Evolutionary conservation across 73 alveolate genomes (phyloP), one percentile per base, ranked within the genome.

Genomic region (Paramecium pentaurelia): DNA sequence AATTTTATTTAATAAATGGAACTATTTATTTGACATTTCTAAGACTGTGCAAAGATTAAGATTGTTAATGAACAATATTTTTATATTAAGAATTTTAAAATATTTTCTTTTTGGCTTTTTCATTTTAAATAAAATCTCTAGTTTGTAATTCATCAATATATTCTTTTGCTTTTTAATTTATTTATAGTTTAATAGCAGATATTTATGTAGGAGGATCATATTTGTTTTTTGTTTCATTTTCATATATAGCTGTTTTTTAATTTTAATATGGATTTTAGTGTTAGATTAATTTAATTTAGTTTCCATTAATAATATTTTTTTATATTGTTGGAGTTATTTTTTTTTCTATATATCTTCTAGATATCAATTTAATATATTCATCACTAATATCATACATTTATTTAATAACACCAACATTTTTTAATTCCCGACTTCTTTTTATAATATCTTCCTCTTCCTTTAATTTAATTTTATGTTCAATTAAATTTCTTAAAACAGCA

Each of bases 321-420:
- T 12, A 5, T 4, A 38, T 30, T 11, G 18, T 12, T 10, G 88
- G 88, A 64, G 83, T 64, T 37, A 27, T 12, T 30, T 20, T 73
- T 42, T 73, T 38, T 42, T 73, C 88, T 1, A 20, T 16, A 22
- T 16, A 38, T 73, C 88, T 73, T 22, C 68, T 73, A 32, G 20
- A 10, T n/a, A 75, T 75, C 25, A 38, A 75, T 38, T 42, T 75
- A 7, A 75, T 73, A 42, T 73, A 73, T n/a, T 73, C 88, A 73
- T 73, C 88, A n/a, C 88, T 73, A 1, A 73, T 75, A 75, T 75
- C 88, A 42, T 75, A 75, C 88, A 75, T 75, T n/a, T 75, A 11
- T 20, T 75, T 75, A 8, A 75, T 38, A 14, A 75, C 88, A 12
- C 58, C 28, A 9, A 75, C 68, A 75, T 75, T 75, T 42, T 75